These are phyloP conservation scores for Protomyces gravidus DNA, from an alignment of 1,139 yeast species.

Conservation along the genomic window DNA sequence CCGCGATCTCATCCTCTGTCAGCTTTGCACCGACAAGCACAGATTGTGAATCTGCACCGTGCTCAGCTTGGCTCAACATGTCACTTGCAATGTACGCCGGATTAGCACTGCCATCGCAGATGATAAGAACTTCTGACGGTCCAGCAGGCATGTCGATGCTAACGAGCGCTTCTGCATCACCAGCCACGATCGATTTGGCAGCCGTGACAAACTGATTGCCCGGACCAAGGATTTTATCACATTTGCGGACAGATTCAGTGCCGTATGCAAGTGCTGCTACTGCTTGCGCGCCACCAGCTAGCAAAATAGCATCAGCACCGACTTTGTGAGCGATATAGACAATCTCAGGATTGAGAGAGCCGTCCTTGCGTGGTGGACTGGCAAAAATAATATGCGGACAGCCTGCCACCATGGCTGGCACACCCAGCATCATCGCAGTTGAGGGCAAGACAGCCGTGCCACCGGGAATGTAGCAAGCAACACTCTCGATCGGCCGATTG, in stretches of 20 bases:
- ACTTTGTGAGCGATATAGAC: constrained; percentile 95
- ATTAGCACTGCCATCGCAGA: constrained; percentile 82
- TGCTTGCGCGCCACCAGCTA: constrained; percentile 99
- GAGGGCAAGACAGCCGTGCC: constrained; percentile 98
- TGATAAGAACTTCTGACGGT: constrained; percentile 91
- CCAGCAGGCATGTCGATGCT: constrained; percentile 99
- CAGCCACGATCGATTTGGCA: constrained; percentile 95
- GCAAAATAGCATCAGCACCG: constrained; percentile 81
- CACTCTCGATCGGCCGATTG: constrained; percentile 88
- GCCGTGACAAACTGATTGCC: constrained; percentile 99
- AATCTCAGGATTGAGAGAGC: constrained; percentile 91
- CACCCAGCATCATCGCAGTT: constrained; percentile 96
- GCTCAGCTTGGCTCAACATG: constrained; percentile 95
- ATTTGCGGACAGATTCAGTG: constrained; percentile 83
- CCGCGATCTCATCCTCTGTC: constrained; percentile 54
- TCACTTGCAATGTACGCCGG: constrained; percentile 96
- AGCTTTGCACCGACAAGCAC: constrained; percentile 79
- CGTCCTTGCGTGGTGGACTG: constrained; percentile 95
- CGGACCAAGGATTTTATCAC: constrained; percentile 96
- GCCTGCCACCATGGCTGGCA: constrained; percentile 98
- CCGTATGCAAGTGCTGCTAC: constrained; percentile 99
- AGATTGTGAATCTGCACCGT: constrained; percentile 96
- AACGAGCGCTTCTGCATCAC: constrained; percentile 90
- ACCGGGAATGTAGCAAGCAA: constrained; percentile 95
- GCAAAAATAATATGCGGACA: constrained; percentile 91